These are phyloP conservation scores for Carex parvula DNA, from an alignment of 176 grass and related monocot genomes.

Conservation along the genomic window DNA sequence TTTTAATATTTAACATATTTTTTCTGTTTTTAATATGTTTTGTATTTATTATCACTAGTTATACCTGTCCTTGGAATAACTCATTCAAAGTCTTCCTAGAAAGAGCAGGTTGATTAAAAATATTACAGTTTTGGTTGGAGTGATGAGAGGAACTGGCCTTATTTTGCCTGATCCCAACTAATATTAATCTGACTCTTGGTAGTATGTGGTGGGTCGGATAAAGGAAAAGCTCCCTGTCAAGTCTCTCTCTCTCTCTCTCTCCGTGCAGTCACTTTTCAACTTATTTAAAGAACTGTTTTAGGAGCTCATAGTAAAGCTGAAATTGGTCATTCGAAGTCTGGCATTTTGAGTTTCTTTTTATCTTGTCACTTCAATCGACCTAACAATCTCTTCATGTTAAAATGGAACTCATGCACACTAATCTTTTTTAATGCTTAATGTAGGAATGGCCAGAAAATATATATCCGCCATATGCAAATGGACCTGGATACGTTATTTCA, in stretches of 20 bases:
- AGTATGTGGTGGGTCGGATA: neutral
- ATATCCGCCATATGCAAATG: conserved; percentile 94
- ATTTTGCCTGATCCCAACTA: neutral
- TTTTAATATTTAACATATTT: neutral
- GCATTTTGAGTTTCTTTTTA: neutral
- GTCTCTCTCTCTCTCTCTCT: neutral
- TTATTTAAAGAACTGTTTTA: neutral
- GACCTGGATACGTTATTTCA: conserved; percentile 88
- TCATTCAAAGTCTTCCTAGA: neutral
- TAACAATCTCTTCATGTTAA: neutral
- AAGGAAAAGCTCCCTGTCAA: neutral
- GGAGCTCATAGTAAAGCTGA: neutral
- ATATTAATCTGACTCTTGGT: neutral
- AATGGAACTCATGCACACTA: neutral
- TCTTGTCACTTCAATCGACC: neutral
- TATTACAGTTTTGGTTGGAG: conserved; percentile 4
- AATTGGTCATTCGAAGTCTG: neutral
- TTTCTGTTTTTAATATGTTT: neutral
- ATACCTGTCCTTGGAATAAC: neutral
- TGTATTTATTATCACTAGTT: neutral
- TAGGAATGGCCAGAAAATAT: conserved; percentile 97
- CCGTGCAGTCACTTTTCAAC: neutral
- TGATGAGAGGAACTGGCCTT: neutral
- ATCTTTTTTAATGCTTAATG: conserved; percentile 24
- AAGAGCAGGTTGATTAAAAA: conserved; percentile 13